A percentile compares a stretch with the other conserved stretches of the same genome.
phyloP scores from a whole-genome alignment of 2,329 filamentous ascomycete genomes.

The Hortaea werneckii region DNA sequence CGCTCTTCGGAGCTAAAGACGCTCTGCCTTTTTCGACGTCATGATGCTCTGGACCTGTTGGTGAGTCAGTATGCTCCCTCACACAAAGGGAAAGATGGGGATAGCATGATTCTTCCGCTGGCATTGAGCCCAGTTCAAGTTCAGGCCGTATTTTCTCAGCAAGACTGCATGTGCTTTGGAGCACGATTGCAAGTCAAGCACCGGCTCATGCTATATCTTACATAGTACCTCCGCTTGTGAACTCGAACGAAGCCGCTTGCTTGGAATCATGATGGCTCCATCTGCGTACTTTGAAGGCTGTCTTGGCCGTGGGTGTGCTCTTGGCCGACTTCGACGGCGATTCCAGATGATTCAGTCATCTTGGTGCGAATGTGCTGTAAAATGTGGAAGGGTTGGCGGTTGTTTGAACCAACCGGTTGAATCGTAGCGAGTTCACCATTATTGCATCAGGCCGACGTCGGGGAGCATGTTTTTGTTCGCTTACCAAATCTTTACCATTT shows the following conservation, averaged over 20 bases:
- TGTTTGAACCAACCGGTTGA: too few relatives aligned
- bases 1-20: neutral
- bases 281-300: neutral
- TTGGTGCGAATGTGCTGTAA: too few relatives aligned
- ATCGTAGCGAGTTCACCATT: too few relatives aligned
- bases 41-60: neutral
- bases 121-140: slow-evolving; percentile 44
- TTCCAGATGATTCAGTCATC: too few relatives aligned
- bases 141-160: slow-evolving; percentile 46
- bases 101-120: slow-evolving; percentile 47
- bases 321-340: too few relatives aligned
- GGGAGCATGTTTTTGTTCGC: too few relatives aligned
- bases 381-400: too few relatives aligned
- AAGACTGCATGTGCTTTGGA: slow-evolving; percentile 4
- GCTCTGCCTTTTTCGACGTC: neutral
- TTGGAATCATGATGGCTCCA: neutral
- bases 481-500: too few relatives aligned
- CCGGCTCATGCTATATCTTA: slow-evolving; percentile 26
- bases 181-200: slow-evolving; percentile 17
- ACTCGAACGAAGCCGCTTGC: neutral
- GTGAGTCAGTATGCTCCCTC: slow-evolving; percentile 21
- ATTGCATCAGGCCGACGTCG: too few relatives aligned
- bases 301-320: neutral
- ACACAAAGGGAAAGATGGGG: slow-evolving; percentile 5
- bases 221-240: slow-evolving; percentile 16